These are phyloP conservation scores for Ophiostoma sp. DNA, from an alignment of 2,329 filamentous ascomycete genomes.

Conservation along the genomic window DNA sequence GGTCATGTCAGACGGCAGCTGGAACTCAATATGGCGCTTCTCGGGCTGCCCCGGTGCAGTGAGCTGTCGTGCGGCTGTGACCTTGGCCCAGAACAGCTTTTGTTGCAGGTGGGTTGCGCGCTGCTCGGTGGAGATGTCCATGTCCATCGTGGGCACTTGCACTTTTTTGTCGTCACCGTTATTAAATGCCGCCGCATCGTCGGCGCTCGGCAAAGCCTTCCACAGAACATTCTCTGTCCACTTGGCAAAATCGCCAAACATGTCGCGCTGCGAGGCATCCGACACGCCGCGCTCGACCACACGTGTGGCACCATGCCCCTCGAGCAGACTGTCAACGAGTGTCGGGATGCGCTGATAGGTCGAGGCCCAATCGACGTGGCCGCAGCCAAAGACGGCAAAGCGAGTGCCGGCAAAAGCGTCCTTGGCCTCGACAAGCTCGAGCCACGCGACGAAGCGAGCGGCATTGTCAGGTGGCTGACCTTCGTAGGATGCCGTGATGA, in stretches of 20 bases:
- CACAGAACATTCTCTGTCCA: constrained; percentile 63
- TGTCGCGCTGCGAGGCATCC: constrained; percentile 63
- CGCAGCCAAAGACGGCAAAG: constrained; percentile 72
- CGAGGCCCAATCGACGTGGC: constrained; percentile 49
- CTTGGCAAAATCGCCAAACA: constrained; percentile 66
- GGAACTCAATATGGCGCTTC: constrained; percentile 66
- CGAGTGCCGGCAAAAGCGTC: constrained; percentile 41
- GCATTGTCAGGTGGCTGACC: constrained; percentile 74
- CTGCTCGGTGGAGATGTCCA: constrained; percentile 49
- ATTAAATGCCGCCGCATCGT: constrained; percentile 37
- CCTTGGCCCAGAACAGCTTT: constrained; percentile 50
- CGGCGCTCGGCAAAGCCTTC: constrained; percentile 44
- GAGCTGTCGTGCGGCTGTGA: constrained; percentile 54
- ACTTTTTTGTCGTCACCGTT: constrained; percentile 34
- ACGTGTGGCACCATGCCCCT: constrained; percentile 48
- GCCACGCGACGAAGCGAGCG: constrained; percentile 39
- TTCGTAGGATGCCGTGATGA: constrained; percentile 71
- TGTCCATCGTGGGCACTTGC: constrained; percentile 37
- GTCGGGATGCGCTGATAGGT: constrained; percentile 70
- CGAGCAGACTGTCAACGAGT: constrained; percentile 57
- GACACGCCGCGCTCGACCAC: constrained; percentile 55
- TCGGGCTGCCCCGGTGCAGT: constrained; percentile 33
- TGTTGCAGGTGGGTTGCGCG: constrained; percentile 50
- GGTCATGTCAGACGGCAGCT: constrained; percentile 62
- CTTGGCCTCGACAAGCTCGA: constrained; percentile 11